Percentiles rank a stretch among this genome's conserved stretches.
Conservation (phyloP, 495 filamentous ascomycete species). For the Lasiosphaeria miniovina region DNA sequence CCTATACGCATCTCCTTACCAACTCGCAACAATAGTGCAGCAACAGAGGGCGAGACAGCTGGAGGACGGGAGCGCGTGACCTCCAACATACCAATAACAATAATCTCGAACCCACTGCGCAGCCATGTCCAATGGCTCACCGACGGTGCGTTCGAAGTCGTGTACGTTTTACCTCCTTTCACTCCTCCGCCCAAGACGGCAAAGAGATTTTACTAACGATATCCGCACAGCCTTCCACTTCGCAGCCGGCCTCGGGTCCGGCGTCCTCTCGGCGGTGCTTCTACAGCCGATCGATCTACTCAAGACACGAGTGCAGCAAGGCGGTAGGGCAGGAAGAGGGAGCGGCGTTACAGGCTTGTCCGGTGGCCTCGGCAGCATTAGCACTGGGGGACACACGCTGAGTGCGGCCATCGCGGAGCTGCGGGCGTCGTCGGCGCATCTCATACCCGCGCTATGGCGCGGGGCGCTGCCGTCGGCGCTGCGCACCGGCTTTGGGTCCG, state of each 20-base stretch:
- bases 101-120: conserved; percentile 6
- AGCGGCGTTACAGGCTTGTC: no score
- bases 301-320: conserved; percentile 92
- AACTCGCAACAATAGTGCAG: not conserved
- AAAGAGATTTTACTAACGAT: conserved; percentile 7
- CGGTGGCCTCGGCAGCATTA: no score
- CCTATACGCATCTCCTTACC: not conserved
- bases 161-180: conserved; percentile 18
- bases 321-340: conserved; percentile 29
- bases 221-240: conserved; percentile 67
- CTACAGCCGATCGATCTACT: conserved; percentile 95
- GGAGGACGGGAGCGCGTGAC: no score
- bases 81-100: conserved; percentile 1
- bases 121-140: conserved; percentile 37
- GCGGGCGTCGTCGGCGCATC: conserved; percentile 47
- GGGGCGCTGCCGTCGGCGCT: conserved; percentile 88
- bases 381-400: conserved; percentile 48
- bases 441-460: conserved; percentile 80
- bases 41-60: not conserved
- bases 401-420: conserved; percentile 68
- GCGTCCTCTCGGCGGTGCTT: conserved; percentile 79
- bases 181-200: not conserved
- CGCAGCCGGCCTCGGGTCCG: conserved; percentile 80
- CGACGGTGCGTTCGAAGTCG: conserved; percentile 31
- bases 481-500: conserved; percentile 87